phyloP scores from a whole-genome alignment of 345 rosid species.

The Triadica sebifera region DNA sequence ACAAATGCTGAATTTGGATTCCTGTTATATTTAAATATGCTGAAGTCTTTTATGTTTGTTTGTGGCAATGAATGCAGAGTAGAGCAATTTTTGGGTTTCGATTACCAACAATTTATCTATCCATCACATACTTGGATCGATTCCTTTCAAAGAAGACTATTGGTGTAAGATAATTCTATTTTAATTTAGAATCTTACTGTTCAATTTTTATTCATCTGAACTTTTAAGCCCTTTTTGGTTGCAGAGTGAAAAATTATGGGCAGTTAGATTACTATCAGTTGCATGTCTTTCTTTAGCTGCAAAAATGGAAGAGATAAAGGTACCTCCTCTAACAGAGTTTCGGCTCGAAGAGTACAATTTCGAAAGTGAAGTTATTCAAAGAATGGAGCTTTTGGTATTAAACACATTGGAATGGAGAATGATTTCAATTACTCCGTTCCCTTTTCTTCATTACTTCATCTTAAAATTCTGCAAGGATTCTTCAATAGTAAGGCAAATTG shows the following conservation, averaged over 20 bases:
- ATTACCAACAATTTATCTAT: slow-evolving; percentile 48
- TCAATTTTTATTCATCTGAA: neutral
- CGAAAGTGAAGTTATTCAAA: slow-evolving; percentile 52
- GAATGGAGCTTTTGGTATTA: slow-evolving; percentile 71
- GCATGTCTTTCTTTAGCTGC: slow-evolving; percentile 88
- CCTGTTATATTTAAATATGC: no score
- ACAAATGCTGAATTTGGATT: neutral
- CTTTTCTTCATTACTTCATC: slow-evolving; percentile 26
- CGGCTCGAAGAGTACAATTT: slow-evolving; percentile 47
- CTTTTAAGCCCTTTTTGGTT: neutral
- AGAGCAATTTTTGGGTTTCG: slow-evolving; percentile 42
- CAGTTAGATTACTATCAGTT: slow-evolving; percentile 70
- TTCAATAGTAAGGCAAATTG: slow-evolving; percentile 6
- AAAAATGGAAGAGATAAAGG: slow-evolving; percentile 79
- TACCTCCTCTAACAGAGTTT: slow-evolving; percentile 68
- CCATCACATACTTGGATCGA: slow-evolving; percentile 56
- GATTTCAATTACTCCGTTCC: slow-evolving; percentile 45
- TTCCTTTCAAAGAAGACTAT: slow-evolving; percentile 41
- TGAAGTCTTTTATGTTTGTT: neutral
- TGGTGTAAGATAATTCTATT: slow-evolving; percentile 33
- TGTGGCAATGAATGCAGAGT: slow-evolving; percentile 34
- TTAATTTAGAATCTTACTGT: neutral
- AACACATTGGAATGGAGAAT: slow-evolving; percentile 66
- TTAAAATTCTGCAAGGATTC: slow-evolving; percentile 29
- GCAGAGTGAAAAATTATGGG: slow-evolving; percentile 71